These are phyloP conservation scores for Tulasnella sp. DNA, from an alignment of 768 basidiomycete genomes.

Conservation along the genomic window DNA sequence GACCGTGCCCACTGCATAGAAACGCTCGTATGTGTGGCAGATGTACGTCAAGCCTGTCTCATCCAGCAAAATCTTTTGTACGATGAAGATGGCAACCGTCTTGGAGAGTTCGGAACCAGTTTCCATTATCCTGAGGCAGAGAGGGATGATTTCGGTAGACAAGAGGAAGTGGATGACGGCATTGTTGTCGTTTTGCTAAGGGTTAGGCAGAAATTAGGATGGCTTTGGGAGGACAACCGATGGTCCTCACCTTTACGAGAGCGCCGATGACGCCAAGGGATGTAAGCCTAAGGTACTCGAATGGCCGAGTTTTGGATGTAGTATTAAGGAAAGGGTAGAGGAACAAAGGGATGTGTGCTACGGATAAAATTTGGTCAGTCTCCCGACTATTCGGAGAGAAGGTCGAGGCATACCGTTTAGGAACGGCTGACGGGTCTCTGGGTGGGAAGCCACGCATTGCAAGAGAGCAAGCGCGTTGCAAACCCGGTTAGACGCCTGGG, in stretches of 20 bases:
- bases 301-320: conserved; percentile 97
- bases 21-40: conserved; percentile 99
- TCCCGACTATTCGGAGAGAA: not conserved
- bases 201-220: not conserved
- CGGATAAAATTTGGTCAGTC: conserved; percentile 9
- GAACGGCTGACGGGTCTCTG: conserved; percentile 92
- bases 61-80: conserved; percentile 93
- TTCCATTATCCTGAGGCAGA: conserved; percentile 99
- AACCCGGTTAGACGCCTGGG: conserved; percentile 95
- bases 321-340: conserved; percentile 99
- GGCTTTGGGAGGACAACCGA: not conserved
- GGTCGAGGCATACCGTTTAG: conserved; percentile 60
- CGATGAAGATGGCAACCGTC: conserved; percentile 99
- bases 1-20: conserved; percentile 98
- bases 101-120: conserved; percentile 97
- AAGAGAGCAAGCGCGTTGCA: conserved; percentile 97
- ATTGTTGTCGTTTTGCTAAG: conserved; percentile 96
- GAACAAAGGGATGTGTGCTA: conserved; percentile 90
- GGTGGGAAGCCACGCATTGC: conserved; percentile 96
- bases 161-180: conserved; percentile 98
- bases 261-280: conserved; percentile 99
- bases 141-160: conserved; percentile 98
- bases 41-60: conserved; percentile 98
- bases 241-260: conserved; percentile 73
- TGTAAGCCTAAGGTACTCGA: conserved; percentile 97